A percentile compares a stretch with the other conserved stretches of the same genome.
Conservation (phyloP, 2,329 filamentous ascomycete species). For the Penicillium digitatum region DNA sequence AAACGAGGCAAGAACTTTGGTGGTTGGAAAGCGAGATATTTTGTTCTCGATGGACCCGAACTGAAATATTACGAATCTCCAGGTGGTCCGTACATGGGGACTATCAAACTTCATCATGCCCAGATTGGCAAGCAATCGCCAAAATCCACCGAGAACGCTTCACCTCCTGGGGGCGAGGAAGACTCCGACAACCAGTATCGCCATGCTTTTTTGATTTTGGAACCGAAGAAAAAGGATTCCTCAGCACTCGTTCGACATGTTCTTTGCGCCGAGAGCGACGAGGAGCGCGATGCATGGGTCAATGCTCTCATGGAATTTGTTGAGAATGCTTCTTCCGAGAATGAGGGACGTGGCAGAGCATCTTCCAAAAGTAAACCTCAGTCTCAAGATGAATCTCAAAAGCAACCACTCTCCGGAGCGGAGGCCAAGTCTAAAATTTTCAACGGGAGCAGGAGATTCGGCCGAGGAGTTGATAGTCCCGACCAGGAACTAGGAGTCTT, state of each 20-base stretch:
- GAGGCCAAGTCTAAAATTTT: conserved; percentile 25
- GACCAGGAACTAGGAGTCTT: conserved; percentile 34
- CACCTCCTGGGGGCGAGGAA: conserved; percentile 61
- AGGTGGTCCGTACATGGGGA: conserved; percentile 83
- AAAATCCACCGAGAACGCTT: conserved; percentile 53
- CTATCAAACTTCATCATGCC: conserved; percentile 84
- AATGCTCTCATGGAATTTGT: conserved; percentile 85
- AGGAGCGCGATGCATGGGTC: conserved; percentile 90
- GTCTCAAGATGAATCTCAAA: conserved; percentile 20
- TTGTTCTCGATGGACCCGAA: conserved; percentile 64
- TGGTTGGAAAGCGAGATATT: conserved; percentile 87
- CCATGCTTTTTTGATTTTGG: conserved; percentile 89
- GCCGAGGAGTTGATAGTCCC: conserved; percentile 38
- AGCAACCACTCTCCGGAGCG: conserved; percentile 13
- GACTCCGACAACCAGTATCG: conserved; percentile 91
- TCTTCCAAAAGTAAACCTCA: conserved; percentile 21
- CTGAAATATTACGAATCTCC: conserved; percentile 90
- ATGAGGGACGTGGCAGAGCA: conserved; percentile 24
- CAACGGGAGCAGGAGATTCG: conserved; percentile 28
- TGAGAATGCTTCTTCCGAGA: conserved; percentile 48
- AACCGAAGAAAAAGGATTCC: conserved; percentile 95
- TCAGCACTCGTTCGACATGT: conserved; percentile 85
- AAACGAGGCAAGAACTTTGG: conserved; percentile 98
- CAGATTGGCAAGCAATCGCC: conserved; percentile 92
- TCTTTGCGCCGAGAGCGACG: conserved; percentile 89